Evolutionary conservation across 805 yeast genomes (phyloP).

Genomic region (Cyberlindnera petersonii): DNA sequence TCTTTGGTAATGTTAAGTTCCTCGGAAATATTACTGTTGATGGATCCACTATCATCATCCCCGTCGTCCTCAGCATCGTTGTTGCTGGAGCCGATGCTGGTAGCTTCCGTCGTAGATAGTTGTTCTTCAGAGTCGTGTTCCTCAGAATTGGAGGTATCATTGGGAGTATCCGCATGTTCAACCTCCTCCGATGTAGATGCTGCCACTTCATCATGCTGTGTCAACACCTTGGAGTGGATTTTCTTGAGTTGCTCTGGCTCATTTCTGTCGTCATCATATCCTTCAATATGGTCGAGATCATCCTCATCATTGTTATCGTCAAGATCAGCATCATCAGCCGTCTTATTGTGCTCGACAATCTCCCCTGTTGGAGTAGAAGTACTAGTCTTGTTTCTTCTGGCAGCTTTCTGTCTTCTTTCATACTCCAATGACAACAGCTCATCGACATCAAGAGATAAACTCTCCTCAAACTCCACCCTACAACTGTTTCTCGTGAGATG

Average conservation of each 20-base stretch:
- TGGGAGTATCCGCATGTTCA: slow-evolving; percentile 15
- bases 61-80: slow-evolving; percentile 12
- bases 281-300: slow-evolving; percentile 53
- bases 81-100: slow-evolving; percentile 17
- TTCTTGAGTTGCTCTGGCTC: slow-evolving; percentile 23
- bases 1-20: slow-evolving; percentile 25
- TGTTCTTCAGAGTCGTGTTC: slow-evolving; percentile 8
- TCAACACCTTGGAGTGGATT: slow-evolving; percentile 26
- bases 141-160: slow-evolving; percentile 5
- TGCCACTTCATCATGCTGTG: slow-evolving; percentile 23
- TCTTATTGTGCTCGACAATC: slow-evolving; percentile 6
- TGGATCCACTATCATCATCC: slow-evolving; percentile 14
- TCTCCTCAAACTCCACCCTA: slow-evolving; percentile 60
- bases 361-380: slow-evolving; percentile 16
- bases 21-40: slow-evolving; percentile 23
- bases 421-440: slow-evolving; percentile 29
- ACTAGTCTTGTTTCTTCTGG: slow-evolving; percentile 14
- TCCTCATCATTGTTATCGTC: slow-evolving; percentile 35
- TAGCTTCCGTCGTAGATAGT: slow-evolving; percentile 13
- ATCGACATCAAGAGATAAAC: slow-evolving; percentile 45
- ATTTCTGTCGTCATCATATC: slow-evolving; percentile 26
- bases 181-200: slow-evolving; percentile 12
- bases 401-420: slow-evolving; percentile 26
- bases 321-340: slow-evolving; percentile 18
- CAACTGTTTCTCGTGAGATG: slow-evolving; percentile 72